Evolutionary conservation across 2,329 filamentous ascomycete species (phyloP), one percentile per base, ranked within the genome.

Genomic region (Onygena corvina): DNA sequence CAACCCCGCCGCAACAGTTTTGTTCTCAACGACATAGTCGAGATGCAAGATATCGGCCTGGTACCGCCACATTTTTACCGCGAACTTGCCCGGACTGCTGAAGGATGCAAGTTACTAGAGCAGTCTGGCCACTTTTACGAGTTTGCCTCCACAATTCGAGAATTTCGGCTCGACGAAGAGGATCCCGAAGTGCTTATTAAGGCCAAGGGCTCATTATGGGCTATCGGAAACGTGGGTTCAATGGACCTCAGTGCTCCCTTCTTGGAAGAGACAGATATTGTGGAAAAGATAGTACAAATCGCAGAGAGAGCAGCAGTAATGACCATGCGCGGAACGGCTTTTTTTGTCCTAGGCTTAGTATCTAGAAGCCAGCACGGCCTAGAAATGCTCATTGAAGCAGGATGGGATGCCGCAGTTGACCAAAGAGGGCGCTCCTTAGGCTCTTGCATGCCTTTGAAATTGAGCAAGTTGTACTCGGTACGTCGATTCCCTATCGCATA

Each of bases 11-110:
- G 61, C 65, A 75, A 56, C 56, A 74, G 64, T 58, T 66, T 62
- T 54, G 60, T 72, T 72, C 62, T 76, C 71, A 57, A 76, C 73
- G 58, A 80, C 71, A 60, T 73, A 73, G 56, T 83, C 73, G 63
- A 80, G 73, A 53, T 79, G 76, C 57, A 73, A 44, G 72, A 75
- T 50, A 76, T 66, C 62, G 72, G 67, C 51, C 67, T 68, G 64
- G 86, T 96, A 0, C 92, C 92, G n/a, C 90, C 92, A 7, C 92
- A 98, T 66, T 98, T 98, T 66, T 98, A 98, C 62, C 80, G 90
- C 50, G 92, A 98, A 64, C 75, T 98, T 47, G 94, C 92, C 0
- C 81, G 92, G 11, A 98, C 92, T 0, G 77, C 83, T 49, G 92
- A 98, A 67, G 92, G 92, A 1, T 98, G 92, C 67, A 84, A 83